phyloP scores from a whole-genome alignment of 805 yeast genomes.

The Barnettozyma siamensis region DNA sequence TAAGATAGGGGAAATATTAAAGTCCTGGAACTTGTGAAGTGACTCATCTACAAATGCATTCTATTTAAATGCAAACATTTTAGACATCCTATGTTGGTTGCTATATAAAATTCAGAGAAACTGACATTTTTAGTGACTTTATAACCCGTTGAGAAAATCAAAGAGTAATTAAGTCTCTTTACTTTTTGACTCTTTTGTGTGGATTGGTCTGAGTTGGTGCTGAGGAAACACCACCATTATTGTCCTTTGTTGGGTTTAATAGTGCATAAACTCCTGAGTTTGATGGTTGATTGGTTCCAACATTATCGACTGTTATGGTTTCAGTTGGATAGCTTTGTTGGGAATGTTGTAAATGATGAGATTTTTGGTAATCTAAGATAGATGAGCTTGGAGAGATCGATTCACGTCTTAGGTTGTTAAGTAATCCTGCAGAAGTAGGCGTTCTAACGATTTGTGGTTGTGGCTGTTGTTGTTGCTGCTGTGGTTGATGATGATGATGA shows the following conservation, averaged over 20 bases:
- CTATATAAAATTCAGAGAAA: too few relatives aligned
- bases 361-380: neutral
- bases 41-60: too few relatives aligned
- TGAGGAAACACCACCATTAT: neutral
- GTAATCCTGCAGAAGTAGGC: neutral
- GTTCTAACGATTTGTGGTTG: neutral
- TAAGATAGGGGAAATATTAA: too few relatives aligned
- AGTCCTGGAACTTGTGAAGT: too few relatives aligned
- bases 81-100: too few relatives aligned
- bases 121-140: too few relatives aligned
- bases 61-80: too few relatives aligned
- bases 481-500: neutral
- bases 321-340: neutral
- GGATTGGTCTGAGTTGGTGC: slow-evolving; percentile 19
- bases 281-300: neutral
- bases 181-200: slow-evolving; percentile 4
- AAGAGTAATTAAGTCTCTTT: too few relatives aligned
- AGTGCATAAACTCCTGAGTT: slow-evolving; percentile 23
- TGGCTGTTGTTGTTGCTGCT: too few relatives aligned
- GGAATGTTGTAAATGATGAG: neutral
- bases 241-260: slow-evolving; percentile 13
- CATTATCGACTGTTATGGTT: neutral
- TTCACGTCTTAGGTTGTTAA: neutral
- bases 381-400: slow-evolving; percentile 4
- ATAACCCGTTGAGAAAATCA: too few relatives aligned